Percentiles rank a stretch among this genome's conserved stretches.
These are phyloP conservation scores for Debaryomyces sp. DNA, from an alignment of 1,139 yeast species.

Conservation along the genomic window DNA sequence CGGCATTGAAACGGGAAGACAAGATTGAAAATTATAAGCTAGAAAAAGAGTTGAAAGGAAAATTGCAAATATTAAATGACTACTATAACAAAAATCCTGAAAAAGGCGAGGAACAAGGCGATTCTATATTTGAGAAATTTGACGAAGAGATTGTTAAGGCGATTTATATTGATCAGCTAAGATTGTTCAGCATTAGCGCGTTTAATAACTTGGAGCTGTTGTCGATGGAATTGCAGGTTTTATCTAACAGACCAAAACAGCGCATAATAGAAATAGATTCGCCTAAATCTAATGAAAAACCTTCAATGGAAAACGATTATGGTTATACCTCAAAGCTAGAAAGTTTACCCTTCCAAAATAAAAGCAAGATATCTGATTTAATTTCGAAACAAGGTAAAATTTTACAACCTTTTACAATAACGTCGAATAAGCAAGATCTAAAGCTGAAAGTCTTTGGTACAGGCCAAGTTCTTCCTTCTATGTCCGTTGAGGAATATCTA, in stretches of 20 bases:
- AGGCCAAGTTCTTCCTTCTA: constrained; percentile 91
- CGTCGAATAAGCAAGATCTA: constrained; percentile 59
- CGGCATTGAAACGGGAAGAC: constrained; percentile 62
- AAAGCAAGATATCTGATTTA: constrained; percentile 33
- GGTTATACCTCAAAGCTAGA: constrained; percentile 62
- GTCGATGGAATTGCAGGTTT: constrained; percentile 59
- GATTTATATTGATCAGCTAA: constrained; percentile 57
- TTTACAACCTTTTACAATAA: constrained; percentile 80
- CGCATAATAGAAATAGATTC: constrained; percentile 20
- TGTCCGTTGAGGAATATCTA: constrained; percentile 90
- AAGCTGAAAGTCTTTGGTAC: constrained; percentile 78
- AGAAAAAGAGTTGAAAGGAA: constrained; percentile 56
- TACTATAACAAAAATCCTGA: constrained; percentile 19
- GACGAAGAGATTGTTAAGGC: constrained; percentile 67
- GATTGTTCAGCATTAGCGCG: constrained; percentile 52
- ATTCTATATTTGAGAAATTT: constrained; percentile 26
- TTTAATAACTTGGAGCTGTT: constrained; percentile 57
- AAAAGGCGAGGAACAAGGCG: constrained; percentile 31
- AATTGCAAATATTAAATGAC: constrained; percentile 41
- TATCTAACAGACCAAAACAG: constrained; percentile 37
- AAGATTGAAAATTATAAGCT: constrained; percentile 70
- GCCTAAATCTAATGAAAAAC: constrained; percentile 14
- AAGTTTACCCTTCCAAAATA: constrained; percentile 33
- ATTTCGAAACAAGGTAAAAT: constrained; percentile 74
- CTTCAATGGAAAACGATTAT: constrained; percentile 27